phyloP scores from a whole-genome alignment of 306 rosid species.

The Rosa persica region DNA sequence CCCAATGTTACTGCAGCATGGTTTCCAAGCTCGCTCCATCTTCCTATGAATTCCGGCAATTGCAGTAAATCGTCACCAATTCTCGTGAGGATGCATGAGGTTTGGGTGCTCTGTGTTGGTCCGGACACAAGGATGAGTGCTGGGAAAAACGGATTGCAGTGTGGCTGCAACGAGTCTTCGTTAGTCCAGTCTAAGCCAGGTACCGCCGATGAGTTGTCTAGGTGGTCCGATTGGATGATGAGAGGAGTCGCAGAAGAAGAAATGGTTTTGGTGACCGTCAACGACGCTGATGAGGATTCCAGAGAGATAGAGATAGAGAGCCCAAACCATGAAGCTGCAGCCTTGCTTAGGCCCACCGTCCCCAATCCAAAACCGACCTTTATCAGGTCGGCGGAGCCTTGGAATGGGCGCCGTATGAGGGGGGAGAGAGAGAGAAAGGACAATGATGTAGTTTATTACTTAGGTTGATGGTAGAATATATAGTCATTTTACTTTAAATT shows the following conservation, averaged over 20 bases:
- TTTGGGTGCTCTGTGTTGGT: constrained; percentile 43
- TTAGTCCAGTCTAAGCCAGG: constrained; percentile 40
- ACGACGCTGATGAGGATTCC: too few species aligned
- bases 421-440: too few species aligned
- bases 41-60: constrained; percentile 50
- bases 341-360: too few species aligned
- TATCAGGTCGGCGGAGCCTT: too few species aligned
- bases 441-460: too few species aligned
- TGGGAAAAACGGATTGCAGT: constrained; percentile 22
- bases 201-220: constrained; percentile 53
- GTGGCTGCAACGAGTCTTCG: constrained; percentile 22
- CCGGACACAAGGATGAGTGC: constrained; percentile 16
- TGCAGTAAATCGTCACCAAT: constrained; percentile 37
- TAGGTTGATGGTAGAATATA: too few species aligned
- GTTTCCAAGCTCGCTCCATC: constrained; percentile 89
- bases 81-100: constrained; percentile 38
- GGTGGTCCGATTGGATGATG: constrained; percentile 63
- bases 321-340: too few species aligned
- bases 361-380: too few species aligned
- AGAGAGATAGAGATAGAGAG: too few species aligned
- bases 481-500: too few species aligned
- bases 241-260: constrained; percentile 41
- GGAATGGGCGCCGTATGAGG: too few species aligned
- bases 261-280: not conserved
- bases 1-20: constrained; percentile 56